Conservation (phyloP, 2,329 filamentous ascomycete genomes). For the Cladosporium cucumerinum region DNA sequence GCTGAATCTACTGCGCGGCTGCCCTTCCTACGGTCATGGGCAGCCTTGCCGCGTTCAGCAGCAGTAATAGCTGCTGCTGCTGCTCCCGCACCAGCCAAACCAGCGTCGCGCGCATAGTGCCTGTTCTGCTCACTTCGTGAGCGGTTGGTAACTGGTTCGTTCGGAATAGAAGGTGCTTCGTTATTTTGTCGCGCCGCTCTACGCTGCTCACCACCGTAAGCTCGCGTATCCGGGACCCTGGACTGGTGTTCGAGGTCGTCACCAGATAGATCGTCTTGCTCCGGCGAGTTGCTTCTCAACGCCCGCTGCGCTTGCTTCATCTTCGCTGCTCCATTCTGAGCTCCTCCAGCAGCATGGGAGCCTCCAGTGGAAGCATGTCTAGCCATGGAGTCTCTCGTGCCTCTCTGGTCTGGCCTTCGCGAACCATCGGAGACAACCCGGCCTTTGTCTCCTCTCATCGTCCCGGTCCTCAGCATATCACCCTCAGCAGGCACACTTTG, state of each 20-base stretch:
- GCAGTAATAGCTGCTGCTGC: slow-evolving; percentile 24
- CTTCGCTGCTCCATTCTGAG: slow-evolving; percentile 3
- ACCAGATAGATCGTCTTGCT: slow-evolving; percentile 2
- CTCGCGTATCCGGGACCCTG: slow-evolving; percentile 5
- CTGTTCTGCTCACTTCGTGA: slow-evolving; percentile 27
- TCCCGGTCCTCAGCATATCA: slow-evolving; percentile 20
- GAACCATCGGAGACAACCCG: slow-evolving; percentile 29
- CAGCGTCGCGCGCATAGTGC: slow-evolving; percentile 31
- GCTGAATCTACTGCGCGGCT: slow-evolving; percentile 18
- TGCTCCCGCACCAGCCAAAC: slow-evolving; percentile 32
- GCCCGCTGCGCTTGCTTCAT: slow-evolving; percentile 21
- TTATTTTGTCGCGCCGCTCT: slow-evolving; percentile 9
- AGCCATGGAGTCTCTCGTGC: slow-evolving; percentile 3
- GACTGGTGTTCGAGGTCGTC: slow-evolving; percentile 15
- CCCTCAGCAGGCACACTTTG: slow-evolving; percentile 18
- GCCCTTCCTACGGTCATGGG: slow-evolving; percentile 31
- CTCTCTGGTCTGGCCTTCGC: slow-evolving; percentile 19
- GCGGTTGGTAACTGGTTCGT: slow-evolving; percentile 5
- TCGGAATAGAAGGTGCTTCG: not conserved
- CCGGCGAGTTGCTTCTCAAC: slow-evolving; percentile 17
- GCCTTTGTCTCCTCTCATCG: slow-evolving; percentile 24
- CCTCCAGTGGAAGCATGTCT: slow-evolving; percentile 16
- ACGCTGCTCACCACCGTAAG: slow-evolving; percentile 12
- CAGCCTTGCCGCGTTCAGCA: slow-evolving; percentile 31
- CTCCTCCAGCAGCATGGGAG: not conserved